These are phyloP conservation scores for Talaromyces amestolkiae DNA, from an alignment of 2,329 filamentous ascomycete genomes.

Conservation along the genomic window DNA sequence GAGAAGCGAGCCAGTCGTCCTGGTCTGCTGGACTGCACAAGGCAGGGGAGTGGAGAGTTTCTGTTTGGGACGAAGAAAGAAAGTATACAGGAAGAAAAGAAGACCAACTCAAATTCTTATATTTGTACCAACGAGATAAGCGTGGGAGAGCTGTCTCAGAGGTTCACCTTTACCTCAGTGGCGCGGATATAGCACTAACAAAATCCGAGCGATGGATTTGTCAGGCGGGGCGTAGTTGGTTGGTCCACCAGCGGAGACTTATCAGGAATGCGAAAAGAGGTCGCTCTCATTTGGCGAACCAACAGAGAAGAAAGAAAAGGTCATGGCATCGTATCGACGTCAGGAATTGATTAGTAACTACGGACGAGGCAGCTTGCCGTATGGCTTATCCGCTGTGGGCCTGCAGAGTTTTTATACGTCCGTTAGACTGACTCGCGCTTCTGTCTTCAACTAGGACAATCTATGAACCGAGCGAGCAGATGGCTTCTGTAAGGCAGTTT, in stretches of 20 bases:
- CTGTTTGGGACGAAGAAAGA: not conserved
- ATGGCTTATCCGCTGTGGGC: not conserved
- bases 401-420: not conserved
- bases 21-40: not conserved
- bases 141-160: not conserved
- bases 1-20: not conserved
- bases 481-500: too few species aligned
- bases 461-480: too few species aligned
- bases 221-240: not conserved
- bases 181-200: not conserved
- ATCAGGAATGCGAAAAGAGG: not conserved
- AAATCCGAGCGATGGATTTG: slow-evolving; percentile 7
- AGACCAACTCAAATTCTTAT: not conserved
- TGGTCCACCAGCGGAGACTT: not conserved
- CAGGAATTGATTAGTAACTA: not conserved
- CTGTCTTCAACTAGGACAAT: too few species aligned
- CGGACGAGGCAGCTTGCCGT: not conserved
- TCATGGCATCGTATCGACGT: not conserved
- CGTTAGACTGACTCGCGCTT: not conserved
- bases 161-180: not conserved
- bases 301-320: not conserved
- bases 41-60: not conserved
- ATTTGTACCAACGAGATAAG: not conserved
- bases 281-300: not conserved
- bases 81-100: not conserved